Conservation (phyloP, 1,284 basidiomycete genomes). For the Fomitopsis schrenkii region DNA sequence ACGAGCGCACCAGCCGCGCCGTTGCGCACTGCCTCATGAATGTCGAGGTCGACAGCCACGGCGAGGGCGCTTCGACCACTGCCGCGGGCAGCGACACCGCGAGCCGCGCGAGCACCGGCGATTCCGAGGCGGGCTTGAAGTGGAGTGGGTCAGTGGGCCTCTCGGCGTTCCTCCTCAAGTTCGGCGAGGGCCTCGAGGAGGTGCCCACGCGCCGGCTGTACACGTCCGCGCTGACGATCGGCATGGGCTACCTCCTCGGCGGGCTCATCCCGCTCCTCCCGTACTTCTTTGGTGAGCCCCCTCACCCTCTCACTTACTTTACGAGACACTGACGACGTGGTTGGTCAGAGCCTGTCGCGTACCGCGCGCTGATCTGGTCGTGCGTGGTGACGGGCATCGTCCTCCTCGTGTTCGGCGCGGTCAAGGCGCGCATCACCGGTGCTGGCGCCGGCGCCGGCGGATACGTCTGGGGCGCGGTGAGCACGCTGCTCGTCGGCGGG, state of each 20-base stretch:
- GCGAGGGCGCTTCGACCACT: conserved; percentile 14
- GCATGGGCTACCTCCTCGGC: conserved; percentile 81
- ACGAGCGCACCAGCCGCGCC: conserved; percentile 73
- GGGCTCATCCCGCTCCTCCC: conserved; percentile 87
- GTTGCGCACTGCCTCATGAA: conserved; percentile 75
- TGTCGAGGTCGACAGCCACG: conserved; percentile 48
- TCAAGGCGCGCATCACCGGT: conserved; percentile 89
- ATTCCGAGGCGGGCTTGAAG: conserved; percentile 50
- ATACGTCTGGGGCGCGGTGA: conserved; percentile 83
- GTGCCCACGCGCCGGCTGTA: conserved; percentile 44
- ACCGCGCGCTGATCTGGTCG: conserved; percentile 69
- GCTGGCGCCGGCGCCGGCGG: conserved; percentile 51
- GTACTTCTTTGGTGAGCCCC: conserved; percentile 76
- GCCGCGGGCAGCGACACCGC: conserved; percentile 9
- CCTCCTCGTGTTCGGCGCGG: conserved; percentile 85
- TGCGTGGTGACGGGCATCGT: conserved; percentile 78
- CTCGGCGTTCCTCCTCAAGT: conserved; percentile 90
- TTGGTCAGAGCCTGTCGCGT: conserved; percentile 36
- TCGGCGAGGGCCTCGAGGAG: conserved; percentile 90
- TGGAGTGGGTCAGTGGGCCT: conserved; percentile 77
- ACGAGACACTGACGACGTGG: not conserved
- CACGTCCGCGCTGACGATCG: conserved; percentile 90
- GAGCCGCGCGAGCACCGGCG: conserved; percentile 25
- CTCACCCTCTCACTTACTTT: not conserved
- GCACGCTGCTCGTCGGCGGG: conserved; percentile 88